phyloP scores from a whole-genome alignment of 2,329 filamentous ascomycete genomes.

The Colletotrichum zoysiae region DNA sequence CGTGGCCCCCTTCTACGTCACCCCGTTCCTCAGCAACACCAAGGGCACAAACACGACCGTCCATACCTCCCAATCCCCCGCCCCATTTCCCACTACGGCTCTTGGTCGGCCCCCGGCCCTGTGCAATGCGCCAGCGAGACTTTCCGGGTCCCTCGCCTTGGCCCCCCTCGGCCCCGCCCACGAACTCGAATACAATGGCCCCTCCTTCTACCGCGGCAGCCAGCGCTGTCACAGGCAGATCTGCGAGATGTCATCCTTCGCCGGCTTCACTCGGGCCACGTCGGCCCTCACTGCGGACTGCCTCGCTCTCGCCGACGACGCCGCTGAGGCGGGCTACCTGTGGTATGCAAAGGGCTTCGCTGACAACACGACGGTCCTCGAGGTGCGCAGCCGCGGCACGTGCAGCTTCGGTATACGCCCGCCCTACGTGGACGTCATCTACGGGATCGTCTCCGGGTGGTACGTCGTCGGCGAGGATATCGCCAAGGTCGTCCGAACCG shows the following conservation, averaged over 20 bases:
- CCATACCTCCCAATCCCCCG: not conserved
- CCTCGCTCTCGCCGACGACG: conserved; percentile 19
- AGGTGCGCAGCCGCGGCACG: conserved; percentile 4
- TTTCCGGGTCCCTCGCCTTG: too few relatives aligned
- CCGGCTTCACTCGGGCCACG: conserved; percentile 9
- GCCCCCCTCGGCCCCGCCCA: not conserved
- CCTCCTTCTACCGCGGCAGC: conserved; percentile 11
- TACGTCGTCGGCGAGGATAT: conserved; percentile 27
- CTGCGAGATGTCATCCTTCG: conserved; percentile 25
- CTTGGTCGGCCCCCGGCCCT: not conserved
- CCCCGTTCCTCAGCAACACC: conserved; percentile 15
- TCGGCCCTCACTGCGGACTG: conserved; percentile 17
- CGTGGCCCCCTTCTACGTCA: not conserved
- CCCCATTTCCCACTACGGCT: not conserved
- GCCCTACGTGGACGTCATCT: conserved; percentile 3
- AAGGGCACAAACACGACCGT: conserved; percentile 11
- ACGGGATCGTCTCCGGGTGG: conserved; percentile 1
- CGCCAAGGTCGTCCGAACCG: not conserved
- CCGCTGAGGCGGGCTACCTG: not conserved
- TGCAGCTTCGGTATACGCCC: conserved; percentile 32
- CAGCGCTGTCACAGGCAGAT: not conserved
- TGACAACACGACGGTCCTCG: conserved; percentile 27
- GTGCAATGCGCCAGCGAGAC: not conserved
- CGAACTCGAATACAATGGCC: not conserved
- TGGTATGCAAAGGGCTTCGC: conserved; percentile 12